phyloP scores from a whole-genome alignment of 768 basidiomycete genomes.

The Xerocomus brunneocitrinus region DNA sequence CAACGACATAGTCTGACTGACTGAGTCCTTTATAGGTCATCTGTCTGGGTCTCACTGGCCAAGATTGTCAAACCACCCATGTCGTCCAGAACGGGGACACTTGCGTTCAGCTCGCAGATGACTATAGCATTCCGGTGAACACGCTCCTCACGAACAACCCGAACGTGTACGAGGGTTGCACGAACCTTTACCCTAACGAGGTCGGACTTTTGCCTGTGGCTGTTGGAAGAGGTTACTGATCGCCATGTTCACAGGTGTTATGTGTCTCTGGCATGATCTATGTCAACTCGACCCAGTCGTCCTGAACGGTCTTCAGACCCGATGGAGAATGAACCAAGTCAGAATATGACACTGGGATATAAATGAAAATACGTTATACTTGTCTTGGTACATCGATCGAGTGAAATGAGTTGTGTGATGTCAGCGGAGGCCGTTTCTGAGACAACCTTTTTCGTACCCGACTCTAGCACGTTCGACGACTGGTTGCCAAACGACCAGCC shows the following conservation, averaged over 20 bases:
- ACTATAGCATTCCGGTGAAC: conserved; percentile 39
- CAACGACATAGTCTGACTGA: background rate
- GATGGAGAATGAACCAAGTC: background rate
- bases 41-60: conserved; percentile 53
- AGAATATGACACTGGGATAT: background rate
- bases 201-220: conserved; percentile 29
- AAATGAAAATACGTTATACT: background rate
- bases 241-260: conserved; percentile 17
- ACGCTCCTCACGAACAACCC: conserved; percentile 61
- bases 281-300: conserved; percentile 14
- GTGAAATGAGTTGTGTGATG: no score
- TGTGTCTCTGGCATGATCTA: conserved; percentile 24
- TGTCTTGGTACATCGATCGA: background rate
- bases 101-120: conserved; percentile 42
- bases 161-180: conserved; percentile 48
- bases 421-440: background rate
- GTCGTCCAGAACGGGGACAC: conserved; percentile 46
- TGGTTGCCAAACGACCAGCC: background rate
- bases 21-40: conserved; percentile 19
- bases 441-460: background rate
- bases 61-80: conserved; percentile 54
- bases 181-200: conserved; percentile 57
- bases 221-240: background rate
- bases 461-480: background rate
- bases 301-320: conserved; percentile 2